Percentiles rank a stretch among this genome's conserved stretches.
These are phyloP conservation scores for Backusella sp. DNA, from an alignment of 192 early-diverging fungal species.

Conservation along the genomic window DNA sequence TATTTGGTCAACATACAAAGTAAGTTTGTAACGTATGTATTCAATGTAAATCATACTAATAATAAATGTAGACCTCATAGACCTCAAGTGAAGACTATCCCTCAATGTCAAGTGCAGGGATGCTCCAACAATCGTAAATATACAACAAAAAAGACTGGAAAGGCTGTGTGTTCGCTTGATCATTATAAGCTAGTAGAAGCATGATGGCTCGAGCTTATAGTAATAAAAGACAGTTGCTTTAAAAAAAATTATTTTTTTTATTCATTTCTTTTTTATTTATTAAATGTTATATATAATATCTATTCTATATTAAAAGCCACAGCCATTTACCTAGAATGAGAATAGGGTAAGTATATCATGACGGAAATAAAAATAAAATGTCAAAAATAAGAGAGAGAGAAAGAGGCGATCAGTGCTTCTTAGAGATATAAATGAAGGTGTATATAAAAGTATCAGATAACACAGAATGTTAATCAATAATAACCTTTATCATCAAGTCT, in stretches of 20 bases:
- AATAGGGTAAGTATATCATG: background rate
- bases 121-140: slow-evolving; percentile 24
- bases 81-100: background rate
- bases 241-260: background rate
- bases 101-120: slow-evolving; percentile 21
- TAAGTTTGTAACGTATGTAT: background rate
- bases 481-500: slow-evolving; percentile 13
- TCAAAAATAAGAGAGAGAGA: background rate
- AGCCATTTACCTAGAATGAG: background rate
- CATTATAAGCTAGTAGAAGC: slow-evolving; percentile 26
- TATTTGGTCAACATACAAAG: slow-evolving; percentile 10
- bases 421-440: slow-evolving; percentile 14
- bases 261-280: background rate
- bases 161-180: slow-evolving; percentile 25
- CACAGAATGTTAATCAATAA: slow-evolving; percentile 18
- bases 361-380: background rate
- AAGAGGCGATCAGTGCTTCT: slow-evolving; percentile 12
- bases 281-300: background rate
- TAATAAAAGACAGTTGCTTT: background rate
- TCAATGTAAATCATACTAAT: background rate
- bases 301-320: background rate
- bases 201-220: background rate
- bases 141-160: slow-evolving; percentile 21
- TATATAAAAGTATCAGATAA: slow-evolving; percentile 5
- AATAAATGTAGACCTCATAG: background rate